These are phyloP conservation scores for Solanum verrucosum DNA, from an alignment of 257 asterid species.

Conservation along the genomic window DNA sequence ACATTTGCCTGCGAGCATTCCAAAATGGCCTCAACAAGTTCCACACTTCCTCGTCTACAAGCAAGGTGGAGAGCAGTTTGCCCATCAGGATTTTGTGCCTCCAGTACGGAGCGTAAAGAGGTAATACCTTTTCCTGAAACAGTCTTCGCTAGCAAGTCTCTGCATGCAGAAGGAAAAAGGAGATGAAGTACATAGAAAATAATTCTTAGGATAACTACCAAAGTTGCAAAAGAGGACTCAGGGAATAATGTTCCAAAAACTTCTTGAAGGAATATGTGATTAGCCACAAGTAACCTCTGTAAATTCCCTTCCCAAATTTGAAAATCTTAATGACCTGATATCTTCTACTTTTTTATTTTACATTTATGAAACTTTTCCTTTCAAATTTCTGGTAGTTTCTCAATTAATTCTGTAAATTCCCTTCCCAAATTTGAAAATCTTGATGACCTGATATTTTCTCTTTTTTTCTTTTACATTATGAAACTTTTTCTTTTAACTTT, in stretches of 20 bases:
- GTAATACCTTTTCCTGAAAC: conserved; percentile 31
- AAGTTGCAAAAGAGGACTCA: neutral
- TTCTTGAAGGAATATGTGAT: neutral
- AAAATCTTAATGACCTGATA: neutral
- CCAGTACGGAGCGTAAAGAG: conserved; percentile 46
- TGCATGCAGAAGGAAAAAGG: conserved; percentile 19
- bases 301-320: neutral
- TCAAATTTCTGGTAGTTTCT: neutral
- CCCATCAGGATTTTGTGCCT: conserved; percentile 90
- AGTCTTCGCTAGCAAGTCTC: conserved; percentile 64
- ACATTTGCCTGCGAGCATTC: conserved; percentile 74
- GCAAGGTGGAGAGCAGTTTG: conserved; percentile 98
- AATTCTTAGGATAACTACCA: neutral
- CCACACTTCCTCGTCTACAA: conserved; percentile 90
- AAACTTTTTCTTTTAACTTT: neutral
- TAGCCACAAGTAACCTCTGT: neutral
- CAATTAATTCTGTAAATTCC: neutral
- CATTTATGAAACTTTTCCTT: neutral
- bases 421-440: neutral
- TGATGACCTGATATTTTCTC: neutral
- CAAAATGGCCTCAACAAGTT: conserved; percentile 82
- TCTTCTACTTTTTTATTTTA: neutral
- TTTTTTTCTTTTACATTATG: neutral
- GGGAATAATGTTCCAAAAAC: neutral
- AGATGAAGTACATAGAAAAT: conserved; percentile 6